Evolutionary conservation across 2,329 filamentous ascomycete genomes (phyloP), one percentile per base, ranked within the genome.

Genomic region (Cercospora sp.): DNA sequence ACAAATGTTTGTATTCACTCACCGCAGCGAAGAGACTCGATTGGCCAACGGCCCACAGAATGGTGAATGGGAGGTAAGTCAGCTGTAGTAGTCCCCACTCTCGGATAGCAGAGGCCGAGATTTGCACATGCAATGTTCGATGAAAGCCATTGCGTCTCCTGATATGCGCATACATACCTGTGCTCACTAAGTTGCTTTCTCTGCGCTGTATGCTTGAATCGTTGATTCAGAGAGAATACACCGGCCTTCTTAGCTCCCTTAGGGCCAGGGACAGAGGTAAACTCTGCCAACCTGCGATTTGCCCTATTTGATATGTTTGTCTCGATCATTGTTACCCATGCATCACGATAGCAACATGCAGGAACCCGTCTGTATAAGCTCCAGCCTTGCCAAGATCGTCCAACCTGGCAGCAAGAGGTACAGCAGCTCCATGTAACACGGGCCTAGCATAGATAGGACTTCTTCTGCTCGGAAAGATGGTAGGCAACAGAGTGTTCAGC

Each of bases 351-450:
- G 93, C 91, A 51, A 97, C 80, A 79, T 93, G 92, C 28, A 97
- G 80, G 90, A 94, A 99, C 0, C 95, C 95, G 80, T 99, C 95
- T 0, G 93, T 89, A 82, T 97, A 98, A 1, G 92, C 89, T 3
- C 91, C 91, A 75, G 91, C 90, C 66, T 89, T 86, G 81, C 95
- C 91, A 67, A 99, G 79, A 58, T 97, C 94, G 76, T 93, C 91
- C 18, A 99, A 80, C 26, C 89, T 89, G 1, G 93, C 91, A 68
- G 84, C 81, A 82, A 98, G 91, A 0, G 95, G 94, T 67, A 97
- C 87, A 0, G 89, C 86, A 1, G 90, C 92, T 0, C 95, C 95
- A 81, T 99, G 95, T 74, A 98, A 80, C 6, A 98, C 86, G 1
- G 91, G 91, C 67, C 91, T 90, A 1, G 94, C 95, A 60, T 97